These are phyloP conservation scores for Hordeum vulgare DNA, from an alignment of 176 grass and related monocot genomes.

Conservation along the genomic window MorexV3_pseudomolecules_assembly NC_058520.1:326614786-326615285, in stretches of 20 bases:
- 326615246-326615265: not conserved
- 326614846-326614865: constrained; percentile 56
- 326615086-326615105: constrained; percentile 57
- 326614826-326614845: constrained; percentile 97
- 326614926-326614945: constrained; percentile 16
- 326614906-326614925: constrained; percentile 77
- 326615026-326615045: constrained; percentile 62
- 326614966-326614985: constrained; percentile 6
- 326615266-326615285: not conserved
- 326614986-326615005: constrained; percentile 49
- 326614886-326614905: constrained; percentile 73
- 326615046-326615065: constrained; percentile 70
- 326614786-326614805: not conserved
- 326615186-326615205: constrained; percentile 62
- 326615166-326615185: constrained; percentile 70
- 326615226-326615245: not conserved
- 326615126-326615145: constrained; percentile 76
- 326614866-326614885: constrained; percentile 50
- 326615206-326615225: not conserved
- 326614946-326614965: not conserved
- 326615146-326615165: constrained; percentile 53
- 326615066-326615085: constrained; percentile 66
- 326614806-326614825: not conserved
- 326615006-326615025: constrained; percentile 14
- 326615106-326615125: constrained; percentile 33